Conservation (phyloP, 257 asterid species). For the Plantago ovata region DNA sequence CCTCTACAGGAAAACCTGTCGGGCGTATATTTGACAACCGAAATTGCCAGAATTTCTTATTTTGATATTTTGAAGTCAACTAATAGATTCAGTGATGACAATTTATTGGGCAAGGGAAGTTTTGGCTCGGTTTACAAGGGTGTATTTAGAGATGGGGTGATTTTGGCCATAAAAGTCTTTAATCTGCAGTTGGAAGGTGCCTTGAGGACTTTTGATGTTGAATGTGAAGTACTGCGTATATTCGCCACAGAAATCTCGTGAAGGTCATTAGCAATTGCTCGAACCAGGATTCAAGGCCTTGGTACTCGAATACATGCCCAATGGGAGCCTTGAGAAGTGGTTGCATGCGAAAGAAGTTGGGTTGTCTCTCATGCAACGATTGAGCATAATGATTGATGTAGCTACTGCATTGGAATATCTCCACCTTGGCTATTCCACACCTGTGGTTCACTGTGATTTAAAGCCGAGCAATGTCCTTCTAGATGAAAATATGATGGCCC, state of each 20-base stretch:
- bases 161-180: slow-evolving; percentile 29
- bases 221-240: slow-evolving; percentile 26
- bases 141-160: slow-evolving; percentile 10
- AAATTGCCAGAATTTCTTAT: slow-evolving; percentile 24
- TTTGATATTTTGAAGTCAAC: slow-evolving; percentile 24
- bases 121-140: slow-evolving; percentile 30
- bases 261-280: slow-evolving; percentile 24
- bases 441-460: slow-evolving; percentile 33
- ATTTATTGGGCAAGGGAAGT: slow-evolving; percentile 28
- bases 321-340: slow-evolving; percentile 24
- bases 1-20: neutral
- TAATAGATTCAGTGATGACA: slow-evolving; percentile 16
- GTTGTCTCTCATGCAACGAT: slow-evolving; percentile 21
- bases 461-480: slow-evolving; percentile 34
- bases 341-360: slow-evolving; percentile 2
- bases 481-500: slow-evolving; percentile 25
- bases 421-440: slow-evolving; percentile 24
- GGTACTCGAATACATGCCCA: slow-evolving; percentile 28
- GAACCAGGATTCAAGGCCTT: slow-evolving; percentile 21
- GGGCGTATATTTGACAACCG: neutral
- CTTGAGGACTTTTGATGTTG: slow-evolving; percentile 21
- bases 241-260: slow-evolving; percentile 23
- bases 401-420: slow-evolving; percentile 30
- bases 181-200: slow-evolving; percentile 17
- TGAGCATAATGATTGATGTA: slow-evolving; percentile 28